phyloP scores from a whole-genome alignment of 2,329 filamentous ascomycete species.

The Boeremia exigua region DNA sequence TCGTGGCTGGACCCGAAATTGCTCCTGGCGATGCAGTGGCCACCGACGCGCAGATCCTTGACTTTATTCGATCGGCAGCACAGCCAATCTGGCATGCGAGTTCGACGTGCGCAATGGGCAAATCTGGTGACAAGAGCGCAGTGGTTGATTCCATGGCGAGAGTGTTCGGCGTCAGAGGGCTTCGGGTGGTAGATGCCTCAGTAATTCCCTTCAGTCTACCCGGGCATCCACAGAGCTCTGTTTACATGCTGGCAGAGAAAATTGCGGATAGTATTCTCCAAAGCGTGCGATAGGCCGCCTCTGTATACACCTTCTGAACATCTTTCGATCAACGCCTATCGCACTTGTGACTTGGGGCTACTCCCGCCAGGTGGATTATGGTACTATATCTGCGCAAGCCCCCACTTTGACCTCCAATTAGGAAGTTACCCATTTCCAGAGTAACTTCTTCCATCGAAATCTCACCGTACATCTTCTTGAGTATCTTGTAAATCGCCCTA shows the following conservation, averaged over 20 bases:
- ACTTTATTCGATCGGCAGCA: constrained; percentile 41
- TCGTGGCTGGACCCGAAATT: constrained; percentile 35
- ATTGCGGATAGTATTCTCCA: constrained; percentile 23
- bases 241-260: constrained; percentile 19
- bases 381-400: too few species aligned
- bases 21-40: constrained; percentile 32
- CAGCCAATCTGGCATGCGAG: constrained; percentile 28
- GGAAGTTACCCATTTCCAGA: too few species aligned
- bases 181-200: constrained; percentile 45
- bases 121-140: constrained; percentile 31
- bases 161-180: constrained; percentile 43
- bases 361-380: too few species aligned
- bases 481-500: too few species aligned
- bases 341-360: too few species aligned
- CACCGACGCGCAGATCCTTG: constrained; percentile 31
- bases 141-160: constrained; percentile 44
- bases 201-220: constrained; percentile 43
- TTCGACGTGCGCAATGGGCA: constrained; percentile 37
- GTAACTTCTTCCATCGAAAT: too few species aligned
- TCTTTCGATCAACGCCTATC: too few species aligned
- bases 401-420: too few species aligned
- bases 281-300: too few species aligned
- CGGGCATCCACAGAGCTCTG: constrained; percentile 38
- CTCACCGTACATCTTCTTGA: too few species aligned
- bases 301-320: too few species aligned